A percentile compares a stretch with the other conserved stretches of the same genome.
Evolutionary conservation across 2,329 filamentous ascomycete genomes (phyloP).

Genomic region (Leptosphaerulina australis): DNA sequence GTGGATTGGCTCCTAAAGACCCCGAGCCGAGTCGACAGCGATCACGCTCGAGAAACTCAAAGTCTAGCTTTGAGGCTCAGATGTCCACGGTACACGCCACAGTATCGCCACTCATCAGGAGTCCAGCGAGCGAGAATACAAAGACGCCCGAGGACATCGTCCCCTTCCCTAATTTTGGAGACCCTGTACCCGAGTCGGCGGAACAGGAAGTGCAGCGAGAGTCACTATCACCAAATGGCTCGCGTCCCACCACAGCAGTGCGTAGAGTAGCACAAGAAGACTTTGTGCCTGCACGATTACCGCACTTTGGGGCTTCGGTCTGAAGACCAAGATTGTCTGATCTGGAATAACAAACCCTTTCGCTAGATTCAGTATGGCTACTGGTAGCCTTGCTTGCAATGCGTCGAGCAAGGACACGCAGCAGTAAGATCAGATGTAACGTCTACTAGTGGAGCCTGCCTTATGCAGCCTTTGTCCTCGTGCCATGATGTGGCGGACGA

Average conservation of each 20-base stretch:
- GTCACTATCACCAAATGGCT: background rate
- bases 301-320: conserved; percentile 45
- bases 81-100: conserved; percentile 20
- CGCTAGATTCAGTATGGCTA: too few relatives aligned
- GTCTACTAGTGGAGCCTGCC: too few relatives aligned
- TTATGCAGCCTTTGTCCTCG: too few relatives aligned
- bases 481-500: too few relatives aligned
- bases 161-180: conserved; percentile 32
- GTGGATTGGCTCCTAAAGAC: conserved; percentile 53
- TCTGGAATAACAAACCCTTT: too few relatives aligned
- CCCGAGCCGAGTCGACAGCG: conserved; percentile 10
- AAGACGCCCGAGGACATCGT: conserved; percentile 14
- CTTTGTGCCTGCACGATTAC: conserved; percentile 46
- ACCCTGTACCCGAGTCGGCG: too few relatives aligned
- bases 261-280: conserved; percentile 20
- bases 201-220: background rate
- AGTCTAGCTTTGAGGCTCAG: conserved; percentile 2
- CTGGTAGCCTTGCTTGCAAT: too few relatives aligned
- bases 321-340: too few relatives aligned
- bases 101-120: conserved; percentile 25
- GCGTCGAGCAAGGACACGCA: too few relatives aligned
- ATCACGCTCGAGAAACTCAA: conserved; percentile 21
- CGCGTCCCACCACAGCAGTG: conserved; percentile 1
- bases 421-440: too few relatives aligned
- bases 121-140: conserved; percentile 24